phyloP scores from a whole-genome alignment of 345 rosid species.

The Rhizophora apiculata region DNA sequence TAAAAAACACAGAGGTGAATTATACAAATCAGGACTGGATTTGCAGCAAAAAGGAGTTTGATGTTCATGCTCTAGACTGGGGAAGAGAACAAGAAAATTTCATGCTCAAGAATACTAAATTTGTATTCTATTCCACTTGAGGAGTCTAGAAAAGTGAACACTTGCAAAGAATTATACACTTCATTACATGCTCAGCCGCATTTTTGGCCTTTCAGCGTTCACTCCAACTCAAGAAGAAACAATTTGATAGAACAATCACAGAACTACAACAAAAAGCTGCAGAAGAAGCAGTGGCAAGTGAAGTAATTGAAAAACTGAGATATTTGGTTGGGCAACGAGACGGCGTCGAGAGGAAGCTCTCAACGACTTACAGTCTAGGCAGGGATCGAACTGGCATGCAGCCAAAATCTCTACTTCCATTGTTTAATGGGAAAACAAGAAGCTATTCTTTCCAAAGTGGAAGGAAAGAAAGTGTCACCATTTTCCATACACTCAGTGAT shows the following conservation, averaged over 20 bases:
- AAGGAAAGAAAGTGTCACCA: constrained; percentile 39
- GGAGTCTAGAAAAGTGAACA: too few relatives aligned
- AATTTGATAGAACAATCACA: constrained; percentile 45
- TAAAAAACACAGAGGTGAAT: too few relatives aligned
- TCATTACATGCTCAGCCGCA: not conserved
- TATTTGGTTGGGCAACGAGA: constrained; percentile 52
- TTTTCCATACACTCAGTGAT: constrained; percentile 41
- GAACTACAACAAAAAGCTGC: constrained; percentile 51
- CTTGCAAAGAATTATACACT: not conserved
- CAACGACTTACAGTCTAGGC: constrained; percentile 77
- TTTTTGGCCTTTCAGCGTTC: constrained; percentile 41
- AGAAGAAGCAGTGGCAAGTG: constrained; percentile 39
- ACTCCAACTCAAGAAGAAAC: constrained; percentile 70
- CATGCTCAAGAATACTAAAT: too few relatives aligned
- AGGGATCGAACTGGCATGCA: constrained; percentile 35
- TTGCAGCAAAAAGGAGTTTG: too few relatives aligned
- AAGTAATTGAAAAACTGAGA: constrained; percentile 38
- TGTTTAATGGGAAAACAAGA: constrained; percentile 42
- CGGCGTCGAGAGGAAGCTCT: constrained; percentile 58
- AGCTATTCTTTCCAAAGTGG: constrained; percentile 51
- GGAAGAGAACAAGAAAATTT: too few relatives aligned
- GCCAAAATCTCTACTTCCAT: constrained; percentile 47
- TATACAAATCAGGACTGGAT: too few relatives aligned
- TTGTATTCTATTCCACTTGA: too few relatives aligned
- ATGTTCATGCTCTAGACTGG: too few relatives aligned